Conservation (phyloP, 805 yeast species). For the Candida wancherniae region DNA sequence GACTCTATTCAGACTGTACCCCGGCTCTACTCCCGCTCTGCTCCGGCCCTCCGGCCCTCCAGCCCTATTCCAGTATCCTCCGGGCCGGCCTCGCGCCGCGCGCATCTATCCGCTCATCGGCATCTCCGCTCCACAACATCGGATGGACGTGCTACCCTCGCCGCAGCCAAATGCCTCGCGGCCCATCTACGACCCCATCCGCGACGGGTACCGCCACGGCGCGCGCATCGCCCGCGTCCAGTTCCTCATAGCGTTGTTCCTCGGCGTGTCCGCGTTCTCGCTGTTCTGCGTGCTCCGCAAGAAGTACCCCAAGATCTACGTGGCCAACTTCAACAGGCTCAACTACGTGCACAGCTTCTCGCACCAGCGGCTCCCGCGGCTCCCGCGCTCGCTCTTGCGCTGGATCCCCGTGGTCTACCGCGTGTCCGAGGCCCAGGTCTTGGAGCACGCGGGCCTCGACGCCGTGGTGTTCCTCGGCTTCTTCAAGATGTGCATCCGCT, state of each 20-base stretch:
- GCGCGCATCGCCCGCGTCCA: slow-evolving; percentile 73
- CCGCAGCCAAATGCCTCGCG: slow-evolving; percentile 5
- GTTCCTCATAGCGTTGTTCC: slow-evolving; percentile 56
- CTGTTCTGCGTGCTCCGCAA: slow-evolving; percentile 67
- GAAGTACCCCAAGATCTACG: slow-evolving; percentile 76
- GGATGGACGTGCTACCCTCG: too few species aligned
- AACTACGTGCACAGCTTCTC: slow-evolving; percentile 40
- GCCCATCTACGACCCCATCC: slow-evolving; percentile 18
- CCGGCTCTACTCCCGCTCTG: too few species aligned
- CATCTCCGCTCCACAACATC: too few species aligned
- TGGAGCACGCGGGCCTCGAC: slow-evolving; percentile 90
- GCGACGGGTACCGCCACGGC: slow-evolving; percentile 15
- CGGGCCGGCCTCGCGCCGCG: too few species aligned
- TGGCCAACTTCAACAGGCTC: slow-evolving; percentile 63
- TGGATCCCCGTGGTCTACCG: slow-evolving; percentile 70
- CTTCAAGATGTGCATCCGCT: slow-evolving; percentile 80
- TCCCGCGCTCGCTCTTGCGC: slow-evolving; percentile 64
- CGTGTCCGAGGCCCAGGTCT: slow-evolving; percentile 68
- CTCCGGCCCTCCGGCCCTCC: too few species aligned
- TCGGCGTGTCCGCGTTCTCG: slow-evolving; percentile 67
- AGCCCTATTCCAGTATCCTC: too few species aligned
- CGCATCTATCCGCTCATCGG: too few species aligned
- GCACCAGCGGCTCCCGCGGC: slow-evolving; percentile 50
- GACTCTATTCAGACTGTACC: too few species aligned
- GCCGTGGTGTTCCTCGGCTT: slow-evolving; percentile 89